Evolutionary conservation across 2,329 filamentous ascomycete genomes (phyloP), one percentile per base, ranked within the genome.

Genomic region (Cercospora citrullina): DNA sequence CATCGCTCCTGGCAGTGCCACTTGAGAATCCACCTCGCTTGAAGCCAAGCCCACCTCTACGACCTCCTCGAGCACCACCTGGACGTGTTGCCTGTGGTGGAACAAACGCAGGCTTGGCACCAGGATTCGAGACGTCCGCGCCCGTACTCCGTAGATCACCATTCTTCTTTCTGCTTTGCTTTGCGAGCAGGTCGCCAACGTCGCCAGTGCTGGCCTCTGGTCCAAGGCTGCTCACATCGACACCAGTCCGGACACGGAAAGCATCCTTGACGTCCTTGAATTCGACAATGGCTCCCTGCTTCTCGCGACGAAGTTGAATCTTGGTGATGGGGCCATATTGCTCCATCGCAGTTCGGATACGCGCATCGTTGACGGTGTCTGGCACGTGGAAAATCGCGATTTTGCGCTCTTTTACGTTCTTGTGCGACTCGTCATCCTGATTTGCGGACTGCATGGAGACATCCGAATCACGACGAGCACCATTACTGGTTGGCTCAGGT

Each of bases 341-440:
- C 73, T 93, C 90, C 8, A 91, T 88, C 2, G 96, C 82, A 0
- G 89, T 85, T 55, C 87, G 87, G 64, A 99, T 87, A 31, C 94
- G 92, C 1, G 91, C 88, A 75, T 96, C 92, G 72, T 96, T 97
- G 75, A 98, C 88, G 0, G 94, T 98, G 76, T 98, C 95, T 0
- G 95, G 93, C 1, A 99, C 83, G 70, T 94, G 91, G 80, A 97
- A 87, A 30, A 99, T 83, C 9, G 90, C 90, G 60, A 98, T 85
- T 0, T 92, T 95, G 63, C 93, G 89, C 60, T 89, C 87, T 48
- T 72, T 73, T 23, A 77, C 77, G 1, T 74, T 75, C 39, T 68
- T 73, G 48, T 70, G 72, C 14, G 75, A 70, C 6, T 75, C 73
- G 51, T 66, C 62, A 16, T 65, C 65, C n/a, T 63, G 62, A 16